These are phyloP conservation scores for Cladophialophora carrionii DNA, from an alignment of 2,329 filamentous ascomycete genomes.

Conservation along the genomic window DNA sequence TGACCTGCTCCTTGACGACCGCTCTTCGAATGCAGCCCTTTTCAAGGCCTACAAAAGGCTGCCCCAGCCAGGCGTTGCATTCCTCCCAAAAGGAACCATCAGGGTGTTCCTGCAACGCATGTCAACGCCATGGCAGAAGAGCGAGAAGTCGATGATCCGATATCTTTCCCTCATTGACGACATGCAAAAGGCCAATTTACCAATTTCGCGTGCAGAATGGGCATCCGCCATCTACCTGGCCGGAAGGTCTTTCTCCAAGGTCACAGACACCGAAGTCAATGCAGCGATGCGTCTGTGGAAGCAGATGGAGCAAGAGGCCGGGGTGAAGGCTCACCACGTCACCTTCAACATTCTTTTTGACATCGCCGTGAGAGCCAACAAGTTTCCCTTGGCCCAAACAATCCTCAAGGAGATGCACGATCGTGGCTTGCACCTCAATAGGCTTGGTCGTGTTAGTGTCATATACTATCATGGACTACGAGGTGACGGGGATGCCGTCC, in stretches of 20 bases:
- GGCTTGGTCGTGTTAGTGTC: slow-evolving; percentile 78
- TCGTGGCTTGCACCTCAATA: slow-evolving; percentile 70
- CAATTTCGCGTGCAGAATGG: slow-evolving; percentile 73
- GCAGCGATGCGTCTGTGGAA: slow-evolving; percentile 78
- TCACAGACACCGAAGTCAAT: slow-evolving; percentile 64
- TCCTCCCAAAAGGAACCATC: slow-evolving; percentile 57
- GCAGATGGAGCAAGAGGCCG: slow-evolving; percentile 79
- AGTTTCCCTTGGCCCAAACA: slow-evolving; percentile 81
- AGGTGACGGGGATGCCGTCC: slow-evolving; percentile 71
- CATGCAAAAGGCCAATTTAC: slow-evolving; percentile 72
- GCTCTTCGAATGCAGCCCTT: slow-evolving; percentile 53
- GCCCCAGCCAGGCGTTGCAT: slow-evolving; percentile 57
- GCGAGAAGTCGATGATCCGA: slow-evolving; percentile 69
- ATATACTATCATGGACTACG: slow-evolving; percentile 83
- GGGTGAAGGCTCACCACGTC: slow-evolving; percentile 68
- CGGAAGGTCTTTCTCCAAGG: slow-evolving; percentile 65
- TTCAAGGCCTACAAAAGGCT: slow-evolving; percentile 59
- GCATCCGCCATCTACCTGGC: slow-evolving; percentile 81
- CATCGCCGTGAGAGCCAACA: slow-evolving; percentile 80
- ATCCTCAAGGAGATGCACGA: slow-evolving; percentile 78
- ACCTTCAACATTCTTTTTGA: slow-evolving; percentile 95
- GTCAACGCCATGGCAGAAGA: slow-evolving; percentile 62
- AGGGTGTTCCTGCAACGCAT: slow-evolving; percentile 69
- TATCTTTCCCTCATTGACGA: slow-evolving; percentile 86
- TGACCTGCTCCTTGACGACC: slow-evolving; percentile 50